These are phyloP conservation scores for Pythium phragmiticola DNA, from an alignment of 352 stramenopile species.

Conservation along the genomic window DNA sequence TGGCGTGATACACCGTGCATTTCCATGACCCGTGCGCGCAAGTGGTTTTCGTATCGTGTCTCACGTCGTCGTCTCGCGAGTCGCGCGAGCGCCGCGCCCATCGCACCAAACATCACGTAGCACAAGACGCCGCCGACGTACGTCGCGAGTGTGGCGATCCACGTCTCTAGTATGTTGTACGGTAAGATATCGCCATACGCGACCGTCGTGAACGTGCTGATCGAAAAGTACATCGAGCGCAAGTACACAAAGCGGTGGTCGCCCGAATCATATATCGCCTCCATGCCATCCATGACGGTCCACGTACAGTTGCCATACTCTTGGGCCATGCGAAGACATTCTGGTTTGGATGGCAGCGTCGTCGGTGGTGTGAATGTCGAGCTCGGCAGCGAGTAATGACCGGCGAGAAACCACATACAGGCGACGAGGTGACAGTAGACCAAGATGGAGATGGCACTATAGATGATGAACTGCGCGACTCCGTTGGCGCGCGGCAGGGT, in stretches of 20 bases:
- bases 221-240: constrained; percentile 33
- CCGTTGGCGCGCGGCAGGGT: constrained; percentile 24
- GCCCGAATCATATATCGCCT: constrained; percentile 8
- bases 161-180: constrained; percentile 27
- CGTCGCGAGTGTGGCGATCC: constrained; percentile 20
- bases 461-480: constrained; percentile 31
- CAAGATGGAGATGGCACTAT: constrained; percentile 29
- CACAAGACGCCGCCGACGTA: constrained; percentile 31
- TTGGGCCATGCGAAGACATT: constrained; percentile 29
- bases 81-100: constrained; percentile 27
- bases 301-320: constrained; percentile 30
- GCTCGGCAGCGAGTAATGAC: constrained; percentile 20
- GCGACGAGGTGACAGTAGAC: constrained; percentile 31
- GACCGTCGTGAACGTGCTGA: constrained; percentile 36
- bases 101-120: constrained; percentile 31
- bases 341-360: constrained; percentile 14
- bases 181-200: constrained; percentile 37
- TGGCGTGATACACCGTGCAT: constrained; percentile 18
- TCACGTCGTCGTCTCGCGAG: constrained; percentile 20
- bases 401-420: constrained; percentile 30
- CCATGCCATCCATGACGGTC: constrained; percentile 30
- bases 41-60: constrained; percentile 25
- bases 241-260: constrained; percentile 25
- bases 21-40: constrained; percentile 23
- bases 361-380: not conserved